Evolutionary conservation across 2,329 filamentous ascomycete genomes (phyloP).

Genomic region (Mycocentrospora acerina): DNA sequence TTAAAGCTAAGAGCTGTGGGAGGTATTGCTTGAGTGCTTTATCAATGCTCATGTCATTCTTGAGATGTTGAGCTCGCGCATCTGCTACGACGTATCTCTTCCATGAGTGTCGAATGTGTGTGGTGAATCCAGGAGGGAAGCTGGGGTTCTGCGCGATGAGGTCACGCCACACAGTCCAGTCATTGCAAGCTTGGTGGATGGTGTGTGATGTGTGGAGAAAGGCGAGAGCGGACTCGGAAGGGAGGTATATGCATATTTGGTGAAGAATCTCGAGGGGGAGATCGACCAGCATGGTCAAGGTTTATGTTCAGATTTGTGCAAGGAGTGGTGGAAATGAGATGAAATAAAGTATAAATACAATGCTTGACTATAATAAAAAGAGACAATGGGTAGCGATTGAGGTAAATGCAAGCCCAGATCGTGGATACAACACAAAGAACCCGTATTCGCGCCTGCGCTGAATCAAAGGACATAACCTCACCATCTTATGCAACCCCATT

Average conservation of each 20-base stretch:
- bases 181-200: slow-evolving; percentile 8
- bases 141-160: slow-evolving; percentile 6
- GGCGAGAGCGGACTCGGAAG: slow-evolving; percentile 5
- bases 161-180: slow-evolving; percentile 10
- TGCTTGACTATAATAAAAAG: no score
- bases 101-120: background rate
- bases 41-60: background rate
- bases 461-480: no score
- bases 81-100: background rate
- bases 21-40: slow-evolving; percentile 1
- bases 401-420: no score
- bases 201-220: slow-evolving; percentile 9
- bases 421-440: no score
- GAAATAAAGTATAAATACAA: no score
- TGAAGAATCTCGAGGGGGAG: slow-evolving; percentile 11
- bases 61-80: background rate
- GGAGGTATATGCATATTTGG: slow-evolving; percentile 4
- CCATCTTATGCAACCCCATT: no score
- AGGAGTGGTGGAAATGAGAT: no score
- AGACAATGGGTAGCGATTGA: no score
- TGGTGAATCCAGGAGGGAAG: background rate
- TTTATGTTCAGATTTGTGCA: background rate
- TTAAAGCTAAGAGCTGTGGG: slow-evolving; percentile 6
- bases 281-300: slow-evolving; percentile 1
- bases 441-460: no score